These are phyloP conservation scores for Blastocystis sp. DNA, from an alignment of 352 stramenopile genomes.

Conservation along the genomic window DNA sequence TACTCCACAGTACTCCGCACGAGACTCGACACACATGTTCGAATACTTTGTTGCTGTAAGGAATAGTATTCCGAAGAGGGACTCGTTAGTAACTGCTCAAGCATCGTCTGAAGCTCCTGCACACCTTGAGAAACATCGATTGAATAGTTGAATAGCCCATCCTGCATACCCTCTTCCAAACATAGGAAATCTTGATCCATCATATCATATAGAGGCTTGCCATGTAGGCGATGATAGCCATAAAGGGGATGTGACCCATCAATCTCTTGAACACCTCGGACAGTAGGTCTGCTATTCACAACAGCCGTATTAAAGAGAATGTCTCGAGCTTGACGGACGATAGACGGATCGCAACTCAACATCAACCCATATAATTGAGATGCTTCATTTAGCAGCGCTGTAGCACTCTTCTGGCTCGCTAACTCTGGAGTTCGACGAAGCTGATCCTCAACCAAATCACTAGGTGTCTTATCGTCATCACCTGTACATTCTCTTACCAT, in stretches of 20 bases:
- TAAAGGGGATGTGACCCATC: slow-evolving; percentile 1
- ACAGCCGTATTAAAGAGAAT: not conserved
- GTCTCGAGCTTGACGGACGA: not conserved
- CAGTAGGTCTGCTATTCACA: not conserved
- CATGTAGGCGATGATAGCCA: slow-evolving; percentile 1
- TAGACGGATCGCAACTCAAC: not conserved
- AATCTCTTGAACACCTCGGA: slow-evolving; percentile 1
- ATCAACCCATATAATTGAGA: slow-evolving; percentile 16
- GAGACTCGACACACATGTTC: not conserved
- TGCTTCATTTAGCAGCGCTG: not conserved
- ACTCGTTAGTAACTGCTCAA: not conserved
- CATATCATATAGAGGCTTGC: slow-evolving; percentile 9
- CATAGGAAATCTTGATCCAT: not conserved
- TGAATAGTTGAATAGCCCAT: not conserved
- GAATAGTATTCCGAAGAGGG: not conserved
- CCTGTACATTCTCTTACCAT: not conserved
- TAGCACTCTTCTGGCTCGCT: not conserved
- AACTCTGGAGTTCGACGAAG: not conserved
- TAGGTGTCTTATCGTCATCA: not conserved
- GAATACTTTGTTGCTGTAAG: not conserved
- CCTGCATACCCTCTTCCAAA: slow-evolving; percentile 29
- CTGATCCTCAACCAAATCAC: slow-evolving; percentile 30
- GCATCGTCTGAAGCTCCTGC: not conserved
- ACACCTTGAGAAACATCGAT: not conserved
- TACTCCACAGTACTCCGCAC: not conserved